These are phyloP conservation scores for Cyberlindnera samutprakarnensis DNA, from an alignment of 805 yeast genomes.

Conservation along the genomic window DNA sequence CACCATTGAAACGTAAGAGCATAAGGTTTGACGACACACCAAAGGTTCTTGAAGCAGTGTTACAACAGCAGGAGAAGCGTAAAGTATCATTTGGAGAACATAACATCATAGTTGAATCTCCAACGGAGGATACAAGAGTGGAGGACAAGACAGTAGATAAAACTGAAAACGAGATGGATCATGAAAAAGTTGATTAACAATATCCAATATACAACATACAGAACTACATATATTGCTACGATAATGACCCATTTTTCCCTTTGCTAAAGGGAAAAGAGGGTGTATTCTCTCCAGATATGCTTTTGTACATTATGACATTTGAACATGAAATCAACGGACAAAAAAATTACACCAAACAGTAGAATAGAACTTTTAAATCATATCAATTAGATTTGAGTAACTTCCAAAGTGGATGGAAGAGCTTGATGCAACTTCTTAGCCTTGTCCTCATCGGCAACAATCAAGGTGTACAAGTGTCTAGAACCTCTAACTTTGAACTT, in stretches of 20 bases:
- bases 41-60: conserved; percentile 18
- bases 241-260: background rate
- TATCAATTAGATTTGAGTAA: conserved; percentile 45
- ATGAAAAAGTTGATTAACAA: no score
- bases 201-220: no score
- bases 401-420: conserved; percentile 87
- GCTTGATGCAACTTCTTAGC: conserved; percentile 97
- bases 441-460: conserved; percentile 91
- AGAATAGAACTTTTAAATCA: no score
- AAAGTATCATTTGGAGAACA: conserved; percentile 5
- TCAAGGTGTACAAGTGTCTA: conserved; percentile 89
- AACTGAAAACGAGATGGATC: no score
- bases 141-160: no score
- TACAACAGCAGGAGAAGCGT: conserved; percentile 11
- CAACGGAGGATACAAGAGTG: no score
- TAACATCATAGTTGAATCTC: background rate
- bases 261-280: no score
- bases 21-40: conserved; percentile 38
- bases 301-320: conserved; percentile 2
- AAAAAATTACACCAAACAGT: no score
- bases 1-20: conserved; percentile 30
- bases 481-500: conserved; percentile 99
- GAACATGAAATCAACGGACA: conserved; percentile 1
- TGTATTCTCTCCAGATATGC: no score
- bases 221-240: no score